These are phyloP conservation scores for Hawksworthiomyces lignivorus DNA, from an alignment of 2,329 filamentous ascomycete genomes.

Conservation along the genomic window DNA sequence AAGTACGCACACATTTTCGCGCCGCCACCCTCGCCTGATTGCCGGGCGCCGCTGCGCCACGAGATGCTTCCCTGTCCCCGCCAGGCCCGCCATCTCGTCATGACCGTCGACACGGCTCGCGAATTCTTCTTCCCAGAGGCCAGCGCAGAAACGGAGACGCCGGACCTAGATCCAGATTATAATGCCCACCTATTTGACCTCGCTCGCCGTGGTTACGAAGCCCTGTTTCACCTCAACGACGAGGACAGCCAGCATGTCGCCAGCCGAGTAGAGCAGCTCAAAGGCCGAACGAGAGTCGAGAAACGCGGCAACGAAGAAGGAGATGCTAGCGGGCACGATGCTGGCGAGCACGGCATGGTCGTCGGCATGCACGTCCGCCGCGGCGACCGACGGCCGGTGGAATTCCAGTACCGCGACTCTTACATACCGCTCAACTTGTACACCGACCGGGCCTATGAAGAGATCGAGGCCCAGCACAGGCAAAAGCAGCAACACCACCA, in stretches of 20 bases:
- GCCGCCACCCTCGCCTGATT: conserved; percentile 55
- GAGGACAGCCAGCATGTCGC: conserved; percentile 60
- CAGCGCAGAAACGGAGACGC: conserved; percentile 32
- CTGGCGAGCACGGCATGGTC: conserved; percentile 41
- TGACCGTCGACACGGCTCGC: conserved; percentile 59
- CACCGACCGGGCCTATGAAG: conserved; percentile 46
- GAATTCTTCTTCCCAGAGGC: conserved; percentile 54
- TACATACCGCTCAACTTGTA: conserved; percentile 72
- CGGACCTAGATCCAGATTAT: too few relatives aligned
- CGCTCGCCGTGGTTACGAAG: conserved; percentile 62
- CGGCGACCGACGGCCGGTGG: conserved; percentile 69
- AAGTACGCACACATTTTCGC: conserved; percentile 66
- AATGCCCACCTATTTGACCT: conserved; percentile 53
- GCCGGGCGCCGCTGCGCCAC: conserved; percentile 63
- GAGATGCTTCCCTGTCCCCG: conserved; percentile 76
- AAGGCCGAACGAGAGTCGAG: conserved; percentile 35
- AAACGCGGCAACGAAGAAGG: too few relatives aligned
- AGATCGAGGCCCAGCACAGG: conserved; percentile 41
- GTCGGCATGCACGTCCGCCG: conserved; percentile 74
- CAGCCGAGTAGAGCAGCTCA: conserved; percentile 49
- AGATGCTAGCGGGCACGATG: too few relatives aligned
- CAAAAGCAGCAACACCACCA: background rate
- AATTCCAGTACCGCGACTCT: conserved; percentile 67
- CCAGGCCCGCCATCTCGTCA: conserved; percentile 64
- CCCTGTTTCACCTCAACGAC: conserved; percentile 60